Conservation (phyloP, 345 rosid genomes). For the Salix dunnii region DNA sequence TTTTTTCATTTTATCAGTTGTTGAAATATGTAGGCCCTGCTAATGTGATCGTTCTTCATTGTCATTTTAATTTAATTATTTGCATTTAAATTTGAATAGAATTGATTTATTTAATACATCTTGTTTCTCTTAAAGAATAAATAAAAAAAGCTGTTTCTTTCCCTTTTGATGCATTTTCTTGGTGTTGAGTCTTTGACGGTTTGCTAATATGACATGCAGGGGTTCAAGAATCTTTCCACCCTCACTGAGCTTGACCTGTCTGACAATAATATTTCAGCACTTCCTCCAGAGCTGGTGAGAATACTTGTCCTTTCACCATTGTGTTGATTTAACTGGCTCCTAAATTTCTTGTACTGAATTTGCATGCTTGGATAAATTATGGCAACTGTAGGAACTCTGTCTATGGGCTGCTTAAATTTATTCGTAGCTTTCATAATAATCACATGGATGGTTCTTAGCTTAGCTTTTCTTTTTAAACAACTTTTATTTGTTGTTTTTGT, state of each 20-base stretch:
- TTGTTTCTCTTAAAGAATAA: no score
- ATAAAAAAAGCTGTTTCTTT: not conserved
- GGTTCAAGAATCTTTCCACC: constrained; percentile 53
- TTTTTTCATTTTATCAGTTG: not conserved
- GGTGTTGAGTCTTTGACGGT: not conserved
- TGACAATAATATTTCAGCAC: constrained; percentile 77
- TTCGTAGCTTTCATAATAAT: not conserved
- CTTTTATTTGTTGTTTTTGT: not conserved
- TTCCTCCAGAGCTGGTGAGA: constrained; percentile 71
- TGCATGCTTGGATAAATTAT: no score
- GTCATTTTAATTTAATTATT: no score
- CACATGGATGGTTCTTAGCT: not conserved
- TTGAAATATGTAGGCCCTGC: not conserved
- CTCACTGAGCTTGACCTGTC: constrained; percentile 78
- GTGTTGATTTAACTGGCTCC: not conserved
- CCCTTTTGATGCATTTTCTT: not conserved
- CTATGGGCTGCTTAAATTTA: not conserved
- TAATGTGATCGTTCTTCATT: no score
- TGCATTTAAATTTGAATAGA: no score
- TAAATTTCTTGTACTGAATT: not conserved
- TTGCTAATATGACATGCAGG: constrained; percentile 42
- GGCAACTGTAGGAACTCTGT: no score
- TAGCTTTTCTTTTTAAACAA: not conserved
- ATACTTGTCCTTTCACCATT: not conserved
- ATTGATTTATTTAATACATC: no score